Percentiles rank a stretch among this genome's conserved stretches.
These are phyloP conservation scores for Xanthoconium stramineum DNA, from an alignment of 768 basidiomycete genomes.

Conservation along the genomic window DNA sequence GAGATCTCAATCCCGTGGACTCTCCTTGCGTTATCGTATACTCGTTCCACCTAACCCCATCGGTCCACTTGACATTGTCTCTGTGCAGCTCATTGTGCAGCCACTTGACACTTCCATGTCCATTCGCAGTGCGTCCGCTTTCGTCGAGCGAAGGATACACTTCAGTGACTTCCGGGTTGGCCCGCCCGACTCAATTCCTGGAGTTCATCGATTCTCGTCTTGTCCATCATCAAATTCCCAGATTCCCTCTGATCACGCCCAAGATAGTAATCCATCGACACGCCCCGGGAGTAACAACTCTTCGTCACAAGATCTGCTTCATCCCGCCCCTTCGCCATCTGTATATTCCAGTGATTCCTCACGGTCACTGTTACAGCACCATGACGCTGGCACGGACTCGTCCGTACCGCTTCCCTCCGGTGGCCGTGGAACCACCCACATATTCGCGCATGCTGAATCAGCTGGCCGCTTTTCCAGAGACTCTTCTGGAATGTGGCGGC, in stretches of 20 bases:
- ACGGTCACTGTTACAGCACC: slow-evolving; percentile 23
- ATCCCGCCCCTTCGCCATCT: slow-evolving; percentile 21
- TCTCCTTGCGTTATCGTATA: slow-evolving; percentile 58
- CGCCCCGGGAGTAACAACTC: slow-evolving; percentile 6
- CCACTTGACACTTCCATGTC: slow-evolving; percentile 54
- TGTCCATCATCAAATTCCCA: slow-evolving; percentile 19
- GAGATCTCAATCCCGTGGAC: slow-evolving; percentile 55
- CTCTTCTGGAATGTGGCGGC: slow-evolving; percentile 55
- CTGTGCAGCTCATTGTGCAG: slow-evolving; percentile 60
- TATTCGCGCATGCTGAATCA: slow-evolving; percentile 58
- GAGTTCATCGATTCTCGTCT: slow-evolving; percentile 17
- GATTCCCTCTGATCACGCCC: slow-evolving; percentile 28
- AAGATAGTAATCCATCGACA: slow-evolving; percentile 16
- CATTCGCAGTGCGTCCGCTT: slow-evolving; percentile 60
- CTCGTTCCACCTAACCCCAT: slow-evolving; percentile 54
- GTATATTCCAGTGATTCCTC: slow-evolving; percentile 24
- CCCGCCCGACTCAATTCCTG: slow-evolving; percentile 24
- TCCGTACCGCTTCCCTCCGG: slow-evolving; percentile 5
- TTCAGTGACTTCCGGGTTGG: slow-evolving; percentile 41
- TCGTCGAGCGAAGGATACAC: slow-evolving; percentile 70
- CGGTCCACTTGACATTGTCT: slow-evolving; percentile 70
- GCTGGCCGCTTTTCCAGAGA: slow-evolving; percentile 55
- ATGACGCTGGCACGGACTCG: slow-evolving; percentile 14
- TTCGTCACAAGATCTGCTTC: slow-evolving; percentile 22
- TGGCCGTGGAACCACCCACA: slow-evolving; percentile 41